Evolutionary conservation across 2,329 filamentous ascomycete species (phyloP), one percentile per base, ranked within the genome.

Genomic region (Chaetomiaceae sp.): DNA sequence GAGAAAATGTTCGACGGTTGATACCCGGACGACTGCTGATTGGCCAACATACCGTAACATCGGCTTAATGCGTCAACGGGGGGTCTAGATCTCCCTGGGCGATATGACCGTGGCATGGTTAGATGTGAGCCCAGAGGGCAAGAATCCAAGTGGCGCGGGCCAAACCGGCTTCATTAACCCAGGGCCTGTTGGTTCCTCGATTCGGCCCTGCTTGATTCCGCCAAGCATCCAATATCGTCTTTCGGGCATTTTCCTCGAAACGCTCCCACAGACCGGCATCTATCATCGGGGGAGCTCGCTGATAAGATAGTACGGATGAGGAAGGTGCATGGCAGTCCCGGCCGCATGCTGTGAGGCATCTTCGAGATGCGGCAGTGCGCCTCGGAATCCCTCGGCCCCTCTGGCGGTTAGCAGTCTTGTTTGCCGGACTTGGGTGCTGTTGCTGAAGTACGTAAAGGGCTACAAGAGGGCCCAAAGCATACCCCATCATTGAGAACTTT

Each of bases 191-290:
- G 18, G 34, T 30, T 23, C 27, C 16, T n/a, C 14, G 14, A 43
- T 50, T 43, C 38, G 47, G 37, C 37, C 47, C 47, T 43, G 38
- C 33, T 29, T 25, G 14, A 25, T 2, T n/a, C 38, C 13, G 47
- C 38, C 38, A 50, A 50, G 37, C 29, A 13, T 4, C 9, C 45
- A 38, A 49, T 42, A 34, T 42, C 20, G 5, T 27, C n/a, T 14
- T 27, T 47, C 47, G 37, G 47, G 9, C 27, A 27, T 33, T 33
- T 49, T 25, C 18, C 38, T 43, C 38, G 11, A 50, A 50, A 43
- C 16, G 38, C 38, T n/a, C 48, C 25, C 9, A n/a, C 25, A 5
- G 5, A 10, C 29, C 38, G 38, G 48, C 30, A 14, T 23, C 21
- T 10, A 21, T 33, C 16, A 21, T 18, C n/a, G n/a, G 21, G 3